phyloP scores from a whole-genome alignment of 75 land plant species.

The Selaginella tamariscina region DNA sequence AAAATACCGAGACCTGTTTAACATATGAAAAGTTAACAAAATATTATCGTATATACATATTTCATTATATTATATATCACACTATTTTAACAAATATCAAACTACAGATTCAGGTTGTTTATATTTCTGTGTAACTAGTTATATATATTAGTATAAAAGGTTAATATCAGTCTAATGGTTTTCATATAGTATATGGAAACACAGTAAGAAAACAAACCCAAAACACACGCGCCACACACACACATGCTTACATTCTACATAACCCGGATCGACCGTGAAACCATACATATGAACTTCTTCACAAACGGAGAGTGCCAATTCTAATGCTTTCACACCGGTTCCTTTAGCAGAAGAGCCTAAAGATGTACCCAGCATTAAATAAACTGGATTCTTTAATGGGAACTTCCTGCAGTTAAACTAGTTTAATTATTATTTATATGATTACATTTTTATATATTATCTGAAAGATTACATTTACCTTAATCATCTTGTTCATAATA shows the following conservation, averaged over 20 bases:
- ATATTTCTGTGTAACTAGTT: no score
- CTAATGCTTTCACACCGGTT: conserved; percentile 86
- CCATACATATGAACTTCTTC: conserved; percentile 91
- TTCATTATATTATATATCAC: no score
- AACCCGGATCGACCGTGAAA: conserved; percentile 95
- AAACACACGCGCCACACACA: no score
- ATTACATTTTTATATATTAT: no score
- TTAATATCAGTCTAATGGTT: no score
- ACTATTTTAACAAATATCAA: no score
- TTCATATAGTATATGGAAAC: no score
- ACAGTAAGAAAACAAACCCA: not conserved
- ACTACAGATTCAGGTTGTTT: no score
- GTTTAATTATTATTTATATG: not conserved
- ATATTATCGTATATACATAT: no score
- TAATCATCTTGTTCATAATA: conserved; percentile 86
- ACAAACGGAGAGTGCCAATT: conserved; percentile 90
- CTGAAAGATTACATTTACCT: conserved; percentile 25
- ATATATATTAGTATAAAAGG: no score
- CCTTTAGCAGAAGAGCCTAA: conserved; percentile 94
- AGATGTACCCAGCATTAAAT: conserved; percentile 76
- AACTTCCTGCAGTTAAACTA: conserved; percentile 43
- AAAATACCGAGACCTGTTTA: conserved; percentile 87
- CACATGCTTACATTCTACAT: conserved; percentile 76
- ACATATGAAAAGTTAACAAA: no score
- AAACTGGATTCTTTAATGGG: conserved; percentile 89